Conservation (phyloP, 768 basidiomycete genomes). For the Russula vinacea region DNA sequence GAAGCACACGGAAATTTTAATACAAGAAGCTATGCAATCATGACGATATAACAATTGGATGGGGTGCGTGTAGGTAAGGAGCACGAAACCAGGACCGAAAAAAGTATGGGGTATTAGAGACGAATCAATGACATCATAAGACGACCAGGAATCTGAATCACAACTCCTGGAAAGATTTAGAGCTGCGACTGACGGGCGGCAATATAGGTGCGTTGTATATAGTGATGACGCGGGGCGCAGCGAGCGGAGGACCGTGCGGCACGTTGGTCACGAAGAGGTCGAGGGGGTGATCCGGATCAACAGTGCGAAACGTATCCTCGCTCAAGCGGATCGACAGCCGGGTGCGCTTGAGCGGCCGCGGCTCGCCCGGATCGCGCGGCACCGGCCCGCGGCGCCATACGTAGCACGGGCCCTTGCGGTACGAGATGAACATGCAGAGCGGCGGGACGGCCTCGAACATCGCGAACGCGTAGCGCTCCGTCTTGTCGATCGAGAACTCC, state of each 20-base stretch:
- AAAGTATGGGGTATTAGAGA: background rate
- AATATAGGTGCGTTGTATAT: slow-evolving; percentile 9
- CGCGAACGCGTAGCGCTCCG: slow-evolving; percentile 22
- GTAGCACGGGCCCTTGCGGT: slow-evolving; percentile 18
- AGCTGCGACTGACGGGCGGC: slow-evolving; percentile 13
- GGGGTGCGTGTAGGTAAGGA: background rate
- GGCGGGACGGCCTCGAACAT: slow-evolving; percentile 21
- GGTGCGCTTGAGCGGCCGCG: slow-evolving; percentile 13
- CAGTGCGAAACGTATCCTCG: slow-evolving; percentile 21
- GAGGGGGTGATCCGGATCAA: slow-evolving; percentile 18
- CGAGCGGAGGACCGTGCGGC: slow-evolving; percentile 18
- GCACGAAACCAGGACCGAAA: too few species aligned
- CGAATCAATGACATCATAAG: too few species aligned
- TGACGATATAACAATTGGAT: background rate
- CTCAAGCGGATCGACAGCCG: background rate
- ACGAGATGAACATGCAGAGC: slow-evolving; percentile 27
- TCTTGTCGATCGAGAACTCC: slow-evolving; percentile 18
- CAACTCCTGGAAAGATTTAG: slow-evolving; percentile 6
- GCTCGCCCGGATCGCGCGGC: background rate
- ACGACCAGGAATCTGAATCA: background rate
- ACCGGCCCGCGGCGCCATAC: slow-evolving; percentile 17
- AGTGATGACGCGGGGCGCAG: slow-evolving; percentile 10
- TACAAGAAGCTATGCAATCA: background rate
- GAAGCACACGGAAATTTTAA: too few species aligned
- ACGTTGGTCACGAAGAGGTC: slow-evolving; percentile 16